Conservation (phyloP, 2,329 filamentous ascomycete genomes). For the Aspergillus terreus region DNA sequence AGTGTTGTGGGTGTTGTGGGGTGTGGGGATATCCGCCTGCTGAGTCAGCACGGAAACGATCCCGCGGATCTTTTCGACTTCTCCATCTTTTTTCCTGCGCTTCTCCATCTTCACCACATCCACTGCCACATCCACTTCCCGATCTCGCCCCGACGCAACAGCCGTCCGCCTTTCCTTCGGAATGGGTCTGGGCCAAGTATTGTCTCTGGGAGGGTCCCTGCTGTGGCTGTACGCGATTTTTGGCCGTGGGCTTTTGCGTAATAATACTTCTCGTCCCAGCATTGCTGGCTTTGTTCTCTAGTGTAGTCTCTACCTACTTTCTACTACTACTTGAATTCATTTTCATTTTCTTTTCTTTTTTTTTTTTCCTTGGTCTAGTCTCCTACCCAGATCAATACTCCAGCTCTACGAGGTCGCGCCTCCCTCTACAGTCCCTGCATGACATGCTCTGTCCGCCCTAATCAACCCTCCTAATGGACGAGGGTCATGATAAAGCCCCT, state of each 20-base stretch:
- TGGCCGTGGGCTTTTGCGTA: no score
- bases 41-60: neutral
- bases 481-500: conserved; percentile 37
- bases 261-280: no score
- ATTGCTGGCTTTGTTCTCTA: no score
- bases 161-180: conserved; percentile 13
- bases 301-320: neutral
- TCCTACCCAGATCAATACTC: neutral
- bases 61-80: neutral
- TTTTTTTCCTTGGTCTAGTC: neutral
- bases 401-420: neutral
- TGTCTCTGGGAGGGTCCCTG: neutral
- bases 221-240: conserved; percentile 1
- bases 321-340: neutral
- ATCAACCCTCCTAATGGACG: conserved; percentile 34
- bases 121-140: conserved; percentile 12
- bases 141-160: conserved; percentile 17
- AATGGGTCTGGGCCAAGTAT: conserved; percentile 14
- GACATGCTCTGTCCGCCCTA: conserved; percentile 21
- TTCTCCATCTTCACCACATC: neutral
- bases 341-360: no score
- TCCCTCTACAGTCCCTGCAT: conserved; percentile 16
- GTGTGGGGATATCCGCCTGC: neutral
- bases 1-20: neutral
- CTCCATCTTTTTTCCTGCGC: neutral